Conservation (phyloP, 2,329 filamentous ascomycete genomes). For the Aspergillus aculeatinus region DNA sequence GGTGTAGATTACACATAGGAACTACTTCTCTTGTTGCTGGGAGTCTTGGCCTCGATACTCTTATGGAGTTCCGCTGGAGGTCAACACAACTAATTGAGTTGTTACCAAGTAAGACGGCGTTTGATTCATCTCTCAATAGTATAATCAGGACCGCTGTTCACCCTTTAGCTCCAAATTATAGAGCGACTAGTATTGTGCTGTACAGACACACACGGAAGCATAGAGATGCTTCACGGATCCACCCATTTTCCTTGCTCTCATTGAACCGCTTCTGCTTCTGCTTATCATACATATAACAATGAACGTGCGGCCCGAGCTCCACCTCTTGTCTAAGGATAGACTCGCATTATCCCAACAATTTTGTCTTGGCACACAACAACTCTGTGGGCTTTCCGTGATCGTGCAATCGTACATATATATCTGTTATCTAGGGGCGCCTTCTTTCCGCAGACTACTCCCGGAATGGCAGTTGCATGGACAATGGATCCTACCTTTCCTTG, state of each 20-base stretch:
- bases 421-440: background rate
- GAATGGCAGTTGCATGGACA: background rate
- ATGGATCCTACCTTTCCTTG: background rate
- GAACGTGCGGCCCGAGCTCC: constrained; percentile 22
- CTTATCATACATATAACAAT: constrained; percentile 1
- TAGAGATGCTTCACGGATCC: constrained; percentile 1
- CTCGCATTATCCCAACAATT: constrained; percentile 9
- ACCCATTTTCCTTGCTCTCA: constrained; percentile 1
- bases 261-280: no score
- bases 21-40: no score
- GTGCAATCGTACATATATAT: background rate
- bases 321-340: constrained; percentile 5
- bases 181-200: no score
- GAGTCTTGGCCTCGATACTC: no score
- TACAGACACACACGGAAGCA: background rate
- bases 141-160: no score
- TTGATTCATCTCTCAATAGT: no score
- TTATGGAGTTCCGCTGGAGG: background rate
- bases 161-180: no score
- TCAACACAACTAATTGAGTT: no score
- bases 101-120: no score
- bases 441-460: background rate
- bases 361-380: background rate
- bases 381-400: background rate
- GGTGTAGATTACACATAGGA: no score